Base-by-base conservation (phyloP, 2,329 filamentous ascomycete genomes). In the Shiraia bambusicola region DNA sequence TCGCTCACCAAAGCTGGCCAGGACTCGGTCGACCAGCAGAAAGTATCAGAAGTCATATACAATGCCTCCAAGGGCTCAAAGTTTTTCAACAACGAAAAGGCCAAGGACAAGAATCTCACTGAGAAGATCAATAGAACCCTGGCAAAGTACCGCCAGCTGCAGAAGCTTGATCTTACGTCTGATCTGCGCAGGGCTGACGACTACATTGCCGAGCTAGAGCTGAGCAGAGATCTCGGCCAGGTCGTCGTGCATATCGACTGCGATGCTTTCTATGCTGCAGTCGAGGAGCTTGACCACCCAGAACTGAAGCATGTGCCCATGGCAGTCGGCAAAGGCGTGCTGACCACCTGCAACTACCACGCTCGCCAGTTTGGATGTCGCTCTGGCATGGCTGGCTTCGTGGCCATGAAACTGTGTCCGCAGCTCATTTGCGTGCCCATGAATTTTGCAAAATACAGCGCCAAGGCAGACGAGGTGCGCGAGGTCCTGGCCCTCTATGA, bases 41-140 rank as follows among this genome's bases (percentile, higher is more conserved):
- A 93, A 74, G 90, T 98, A 35, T 94, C 91, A 2, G 91, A 97
- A 58, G 85, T 97, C 55, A 98, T 98, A 46, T 97, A 96, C 72
- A 89, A 95, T 67, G 90, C 91, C 9, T 96, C 90, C 12, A 96
- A 94, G 65, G 93, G 93, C 34, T 95, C 89, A 54, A 96, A 95
- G 66, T 98, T 86, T 73, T 98, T 97, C 77, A 88, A 86, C 55
- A 88, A 91, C 45, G 93, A 98, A 68, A 86, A 95, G 65, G 78
- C 73, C 42, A 86, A 84, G 57, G 92, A 97, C 72, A 85, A 86
- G 58, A 77, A 81, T 31, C 79, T 97, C 14, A 96, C 92, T 0
- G 77, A 84, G 41, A 96, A 95, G 68, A 96, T 97, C 56, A 81
- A 84, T 38, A 79, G 81, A 29, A 92, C 96, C 42, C 69, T 93